Conservation (phyloP, 1,284 basidiomycete genomes). For the Stygiomarasmius scandens region DNA sequence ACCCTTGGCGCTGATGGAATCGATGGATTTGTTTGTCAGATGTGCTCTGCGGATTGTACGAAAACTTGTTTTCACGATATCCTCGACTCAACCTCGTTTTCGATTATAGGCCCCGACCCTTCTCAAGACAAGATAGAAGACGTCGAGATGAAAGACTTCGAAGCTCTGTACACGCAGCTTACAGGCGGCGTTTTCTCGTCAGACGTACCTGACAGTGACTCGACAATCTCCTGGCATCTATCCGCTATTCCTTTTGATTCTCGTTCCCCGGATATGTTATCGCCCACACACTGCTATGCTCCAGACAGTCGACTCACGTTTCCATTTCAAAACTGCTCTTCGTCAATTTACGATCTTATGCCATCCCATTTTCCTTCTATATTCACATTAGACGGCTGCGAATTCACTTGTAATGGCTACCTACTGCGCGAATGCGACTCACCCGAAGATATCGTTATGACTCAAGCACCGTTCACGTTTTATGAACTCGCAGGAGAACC, state of each 20-base stretch:
- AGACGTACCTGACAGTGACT: neutral
- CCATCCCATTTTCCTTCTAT: neutral
- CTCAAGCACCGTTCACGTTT: neutral
- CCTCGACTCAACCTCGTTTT: neutral
- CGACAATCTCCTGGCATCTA: neutral
- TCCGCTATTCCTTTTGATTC: constrained; percentile 4
- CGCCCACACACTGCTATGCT: neutral
- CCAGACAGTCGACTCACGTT: neutral
- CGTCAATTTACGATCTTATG: neutral
- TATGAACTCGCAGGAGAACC: no score
- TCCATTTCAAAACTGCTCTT: neutral
- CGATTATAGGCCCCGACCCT: neutral
- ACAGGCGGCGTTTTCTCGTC: neutral
- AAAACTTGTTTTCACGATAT: neutral
- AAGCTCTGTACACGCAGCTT: neutral
- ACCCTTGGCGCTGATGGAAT: neutral
- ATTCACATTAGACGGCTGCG: neutral
- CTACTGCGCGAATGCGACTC: neutral
- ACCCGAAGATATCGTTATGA: neutral
- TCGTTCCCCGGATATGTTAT: neutral
- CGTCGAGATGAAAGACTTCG: neutral
- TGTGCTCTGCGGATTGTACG: neutral
- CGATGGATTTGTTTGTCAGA: neutral
- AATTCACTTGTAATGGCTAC: neutral
- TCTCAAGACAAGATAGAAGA: neutral